Base-by-base conservation (phyloP, 2,329 filamentous ascomycete genomes). In the Cladobotryum protrusum region DNA sequence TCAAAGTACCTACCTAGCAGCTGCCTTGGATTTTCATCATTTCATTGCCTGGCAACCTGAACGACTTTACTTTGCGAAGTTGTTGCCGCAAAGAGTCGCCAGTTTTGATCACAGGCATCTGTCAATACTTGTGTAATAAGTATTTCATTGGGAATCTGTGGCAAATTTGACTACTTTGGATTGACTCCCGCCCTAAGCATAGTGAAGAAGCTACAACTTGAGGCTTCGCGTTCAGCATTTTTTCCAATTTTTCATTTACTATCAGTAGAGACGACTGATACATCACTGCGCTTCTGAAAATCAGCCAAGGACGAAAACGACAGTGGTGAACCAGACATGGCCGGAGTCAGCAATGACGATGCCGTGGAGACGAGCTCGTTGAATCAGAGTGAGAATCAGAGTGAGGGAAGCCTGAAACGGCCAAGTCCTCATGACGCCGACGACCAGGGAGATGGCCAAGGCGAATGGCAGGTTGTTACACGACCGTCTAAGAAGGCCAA, bases 401-500 rank as follows among this genome's bases (percentile, higher is more conserved):
- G 67, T 53, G 62, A 67, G 24, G 63, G 67, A 50, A 75, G 72
- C 55, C 66, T 76, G 34, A 81, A 80, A 65, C 73, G 77, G 41
- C 53, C 73, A 3, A 72, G 67, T 47, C 71, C 75, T 18, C 72
- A 78, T 58, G 75, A 77, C 45, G 58, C 18, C 32, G 48, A 60
- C 24, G 56, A 56, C 20, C 35, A 61, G 15, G 67, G 65, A 15
- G 63, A 67, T 32, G 63, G 63, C 49, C 65, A 62, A 17, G 70
- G 63, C 47, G 76, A 72, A 41, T 83, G 81, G 81, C 71, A 81
- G 60, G 76, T 73, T 15, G 75, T 82, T 53, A 72, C 74, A 17
- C 74, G 74, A 18, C 69, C 75, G 15, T 69, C 66, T 35, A 83
- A 83, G 67, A 83, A 81, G 61, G 63, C 70, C 6, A 85, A 85